Evolutionary conservation across 345 rosid genomes (phyloP).

Genomic region (Trapa incisa): DNA sequence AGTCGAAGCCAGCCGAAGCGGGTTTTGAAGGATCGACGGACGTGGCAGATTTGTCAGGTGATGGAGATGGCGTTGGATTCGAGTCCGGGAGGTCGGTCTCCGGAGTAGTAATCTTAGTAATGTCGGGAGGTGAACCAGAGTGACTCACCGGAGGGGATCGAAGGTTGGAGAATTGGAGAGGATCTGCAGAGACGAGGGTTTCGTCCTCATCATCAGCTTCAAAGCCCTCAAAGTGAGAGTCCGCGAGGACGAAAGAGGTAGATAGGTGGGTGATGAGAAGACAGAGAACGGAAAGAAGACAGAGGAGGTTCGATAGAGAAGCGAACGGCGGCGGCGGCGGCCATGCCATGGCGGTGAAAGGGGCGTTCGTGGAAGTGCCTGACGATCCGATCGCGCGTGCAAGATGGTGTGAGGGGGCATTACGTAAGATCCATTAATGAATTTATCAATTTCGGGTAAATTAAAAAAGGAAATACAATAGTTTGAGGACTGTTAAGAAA

Average conservation of each 20-base stretch:
- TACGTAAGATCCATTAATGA: background rate
- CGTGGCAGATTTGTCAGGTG: slow-evolving; percentile 7
- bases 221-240: slow-evolving; percentile 93
- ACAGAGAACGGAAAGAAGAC: slow-evolving; percentile 19
- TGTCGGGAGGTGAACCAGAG: slow-evolving; percentile 22
- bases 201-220: slow-evolving; percentile 59
- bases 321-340: background rate
- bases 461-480: background rate
- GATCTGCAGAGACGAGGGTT: slow-evolving; percentile 29
- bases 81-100: slow-evolving; percentile 24
- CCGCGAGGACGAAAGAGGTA: slow-evolving; percentile 16
- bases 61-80: slow-evolving; percentile 8
- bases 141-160: slow-evolving; percentile 48
- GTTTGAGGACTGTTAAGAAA: too few relatives aligned
- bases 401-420: background rate
- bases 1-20: slow-evolving; percentile 43
- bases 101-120: slow-evolving; percentile 8
- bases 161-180: slow-evolving; percentile 31
- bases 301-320: slow-evolving; percentile 6
- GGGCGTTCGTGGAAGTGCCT: background rate
- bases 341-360: slow-evolving; percentile 5
- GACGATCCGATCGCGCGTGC: background rate
- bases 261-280: slow-evolving; percentile 21
- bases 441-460: background rate
- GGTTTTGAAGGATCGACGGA: slow-evolving; percentile 17